Evolutionary conservation across 2,329 filamentous ascomycete species (phyloP), one percentile per base, ranked within the genome.

Genomic region (Xylaria sp.): DNA sequence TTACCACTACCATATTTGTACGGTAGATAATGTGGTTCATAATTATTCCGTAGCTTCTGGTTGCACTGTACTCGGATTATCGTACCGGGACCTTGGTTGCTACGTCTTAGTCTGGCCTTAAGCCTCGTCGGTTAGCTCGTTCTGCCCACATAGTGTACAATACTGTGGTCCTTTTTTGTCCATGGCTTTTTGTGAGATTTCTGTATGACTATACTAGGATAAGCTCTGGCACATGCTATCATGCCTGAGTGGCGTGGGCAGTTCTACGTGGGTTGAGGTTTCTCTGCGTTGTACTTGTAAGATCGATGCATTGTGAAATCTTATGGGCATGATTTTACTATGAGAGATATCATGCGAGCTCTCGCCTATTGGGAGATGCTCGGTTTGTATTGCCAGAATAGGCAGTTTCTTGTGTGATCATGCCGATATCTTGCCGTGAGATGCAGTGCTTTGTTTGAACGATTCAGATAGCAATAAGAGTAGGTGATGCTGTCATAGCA

Each of bases 321-420:
- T 65, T 36, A 64, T 58, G 66, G 51, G 51, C n/a, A 59, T 49
- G 56, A 68, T 36, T 58, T 61, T 64, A 68, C 28, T 28, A 28
- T 1, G 28, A 28, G 62, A 23, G 46, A 54, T 25, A 28, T 23
- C 43, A 52, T 64, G 66, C 41, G 39, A 46, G 61, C 52, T 9
- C 43, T 65, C 51, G 57, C 36, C 43, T 28, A 39, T 12, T 8
- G 15, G 6, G 49, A 28, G 41, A n/a, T 15, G 33, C 33, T 31
- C 23, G 48, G 61, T 49, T 51, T 64, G 56, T 33, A 41, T 61
- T 52, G 57, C 51, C 23, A 43, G 20, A 57, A 46, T 57, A 52
- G 51, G 55, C 23, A 56, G 66, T 64, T 68, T 48, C 48, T 62
- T 65, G 23, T 65, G 36, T 10, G 56, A 28, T 52, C 25, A 55